Base-by-base conservation (phyloP, 768 basidiomycete genomes). In the Paxillus ammoniavirescens region DNA sequence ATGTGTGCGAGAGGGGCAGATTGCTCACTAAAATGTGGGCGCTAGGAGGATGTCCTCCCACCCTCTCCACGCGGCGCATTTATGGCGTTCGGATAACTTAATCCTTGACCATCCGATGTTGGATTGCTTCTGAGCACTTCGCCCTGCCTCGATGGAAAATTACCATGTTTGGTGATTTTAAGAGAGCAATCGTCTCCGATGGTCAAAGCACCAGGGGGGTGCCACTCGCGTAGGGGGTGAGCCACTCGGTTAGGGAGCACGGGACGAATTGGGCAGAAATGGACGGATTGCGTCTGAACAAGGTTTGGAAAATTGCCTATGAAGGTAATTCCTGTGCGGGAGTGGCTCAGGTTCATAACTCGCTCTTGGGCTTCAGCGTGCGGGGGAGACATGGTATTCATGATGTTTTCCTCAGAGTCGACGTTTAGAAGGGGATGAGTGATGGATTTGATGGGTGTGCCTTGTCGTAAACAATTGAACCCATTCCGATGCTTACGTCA, bases 81-180 rank as follows among this genome's bases (percentile, higher is more conserved):
- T 69, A 59, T 64, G 56, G 26, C 6, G 21, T 41, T 30, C n/a
- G 48, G n/a, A 36, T 1, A 45, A 58, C 55, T 48, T 57, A 56
- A 49, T 18, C 47, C 47, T 42, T 57, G 58, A 45, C 57, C 58
- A 54, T 35, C 53, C 46, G 40, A 53, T 43, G 47, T 18, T 37
- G 56, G 66, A 70, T 69, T 70, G 68, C 59, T 53, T 70, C 48
- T 44, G 42, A 61, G 40, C 40, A 56, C 53, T 50, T 55, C 49
- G 57, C 41, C 52, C 56, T 42, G 52, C 49, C 56, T 61, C 55
- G 59, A 58, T 26, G 28, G 36, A 61, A 23, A 57, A 57, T 56
- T 66, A 56, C 56, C 60, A 45, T 30, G 50, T 61, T 47, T 55
- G 59, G 65, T 42, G 28, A 63, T n/a, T 50, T 47, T 45, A 13